phyloP scores from a whole-genome alignment of 352 stramenopile genomes.

The Pythium periplocum region DNA sequence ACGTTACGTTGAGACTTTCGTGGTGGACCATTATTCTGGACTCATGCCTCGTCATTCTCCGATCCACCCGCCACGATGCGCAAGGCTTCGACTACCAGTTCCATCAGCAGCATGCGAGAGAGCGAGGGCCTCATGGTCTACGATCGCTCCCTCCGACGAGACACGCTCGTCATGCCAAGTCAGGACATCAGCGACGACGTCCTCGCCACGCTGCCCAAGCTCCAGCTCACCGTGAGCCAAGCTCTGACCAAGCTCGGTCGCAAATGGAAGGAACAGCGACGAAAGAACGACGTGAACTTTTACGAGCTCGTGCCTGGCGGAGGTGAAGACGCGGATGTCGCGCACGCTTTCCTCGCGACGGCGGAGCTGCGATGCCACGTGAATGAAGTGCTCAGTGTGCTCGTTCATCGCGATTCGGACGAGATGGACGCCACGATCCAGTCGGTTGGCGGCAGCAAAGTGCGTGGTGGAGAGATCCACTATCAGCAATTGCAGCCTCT shows the following conservation, averaged over 20 bases:
- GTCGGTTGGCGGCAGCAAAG: too few species aligned
- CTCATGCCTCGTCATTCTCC: too few species aligned
- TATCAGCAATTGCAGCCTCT: too few species aligned
- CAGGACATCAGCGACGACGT: conserved; percentile 36
- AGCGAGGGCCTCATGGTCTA: neutral
- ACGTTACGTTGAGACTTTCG: too few species aligned
- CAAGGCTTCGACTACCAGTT: too few species aligned
- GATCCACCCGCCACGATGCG: too few species aligned
- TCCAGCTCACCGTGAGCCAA: conserved; percentile 24
- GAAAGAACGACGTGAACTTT: conserved; percentile 20
- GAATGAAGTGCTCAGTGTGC: conserved; percentile 2
- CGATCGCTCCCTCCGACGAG: too few species aligned
- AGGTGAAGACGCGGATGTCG: conserved; percentile 27
- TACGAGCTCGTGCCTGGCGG: conserved; percentile 24
- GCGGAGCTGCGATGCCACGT: neutral
- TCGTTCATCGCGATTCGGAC: neutral
- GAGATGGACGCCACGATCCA: too few species aligned
- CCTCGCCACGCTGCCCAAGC: conserved; percentile 30
- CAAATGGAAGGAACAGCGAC: conserved; percentile 20
- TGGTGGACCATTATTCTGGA: too few species aligned
- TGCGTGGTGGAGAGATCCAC: too few species aligned
- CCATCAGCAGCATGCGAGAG: too few species aligned
- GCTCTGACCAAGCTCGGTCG: conserved; percentile 11
- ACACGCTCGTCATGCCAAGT: neutral
- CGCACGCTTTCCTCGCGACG: conserved; percentile 5